Evolutionary conservation across 2,329 filamentous ascomycete species (phyloP).

Genomic region (Coniochaeta sp.): DNA sequence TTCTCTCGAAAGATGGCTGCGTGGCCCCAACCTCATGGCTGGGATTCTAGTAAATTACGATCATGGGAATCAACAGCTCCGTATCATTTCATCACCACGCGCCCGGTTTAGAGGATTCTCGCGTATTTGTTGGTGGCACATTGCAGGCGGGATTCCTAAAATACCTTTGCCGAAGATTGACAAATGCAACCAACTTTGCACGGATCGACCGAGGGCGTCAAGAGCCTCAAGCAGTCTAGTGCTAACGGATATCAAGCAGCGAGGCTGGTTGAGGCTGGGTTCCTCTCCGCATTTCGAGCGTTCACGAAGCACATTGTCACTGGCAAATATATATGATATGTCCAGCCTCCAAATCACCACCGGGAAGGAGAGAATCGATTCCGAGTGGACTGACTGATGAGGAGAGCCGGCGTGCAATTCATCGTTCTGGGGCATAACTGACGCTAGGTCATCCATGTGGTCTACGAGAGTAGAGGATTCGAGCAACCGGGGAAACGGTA

Average conservation of each 20-base stretch:
- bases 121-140: not conserved
- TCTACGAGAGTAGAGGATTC: slow-evolving; percentile 37
- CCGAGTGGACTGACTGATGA: slow-evolving; percentile 35
- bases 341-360: slow-evolving; percentile 32
- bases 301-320: not conserved
- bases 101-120: slow-evolving; percentile 6
- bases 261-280: not conserved
- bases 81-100: slow-evolving; percentile 3
- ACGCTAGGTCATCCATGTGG: slow-evolving; percentile 57
- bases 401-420: slow-evolving; percentile 63
- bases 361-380: slow-evolving; percentile 34
- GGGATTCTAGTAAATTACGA: slow-evolving; percentile 9
- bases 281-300: not conserved
- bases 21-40: slow-evolving; percentile 8
- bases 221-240: not conserved
- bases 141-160: not conserved
- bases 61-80: slow-evolving; percentile 10
- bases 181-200: not conserved
- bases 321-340: slow-evolving; percentile 20
- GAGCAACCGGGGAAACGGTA: slow-evolving; percentile 73
- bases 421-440: slow-evolving; percentile 71
- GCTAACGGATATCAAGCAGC: not conserved
- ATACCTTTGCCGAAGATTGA: not conserved
- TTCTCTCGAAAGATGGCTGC: not conserved
- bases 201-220: not conserved